Evolutionary conservation across 768 basidiomycete genomes (phyloP), one percentile per base, ranked within the genome.

Genomic region (Erythrobasidium yunnanense): DNA sequence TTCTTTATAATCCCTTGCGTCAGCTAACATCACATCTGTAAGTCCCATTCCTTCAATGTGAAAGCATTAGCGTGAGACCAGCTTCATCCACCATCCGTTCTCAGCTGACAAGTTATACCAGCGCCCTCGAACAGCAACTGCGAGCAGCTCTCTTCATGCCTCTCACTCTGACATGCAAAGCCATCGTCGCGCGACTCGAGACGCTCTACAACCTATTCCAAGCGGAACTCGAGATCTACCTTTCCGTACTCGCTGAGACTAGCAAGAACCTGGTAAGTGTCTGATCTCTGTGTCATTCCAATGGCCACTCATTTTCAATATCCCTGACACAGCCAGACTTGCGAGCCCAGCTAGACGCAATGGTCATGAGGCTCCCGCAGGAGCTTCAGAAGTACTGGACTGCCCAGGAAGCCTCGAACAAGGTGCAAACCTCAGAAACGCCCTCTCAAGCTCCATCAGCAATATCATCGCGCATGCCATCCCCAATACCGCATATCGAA

Each of bases 101-200:
- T 11, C 38, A 42, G n/a, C 38, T 42, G 38, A 42, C 11, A 42
- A 42, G n/a, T n/a, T 42, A n/a, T 42, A 5, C 20, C 60, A 63
- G 60, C n/a, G 60, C 60, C 23, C 20, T 51, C 23, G 45, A 63
- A 25, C 60, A 63, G 30, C 33, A 50, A 2, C 60, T 63, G 4
- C 60, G 60, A 4, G 60, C 60, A 32, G 60, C 60, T 18, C 30
- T 63, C 20, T 63, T 63, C 49, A 63, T 63, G 60, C 60, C 60
- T 15, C 47, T 63, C 20, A 49, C 60, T 30, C 23, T 63, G 46
- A 35, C 60, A 6, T 30, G 33, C 42, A 63, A 63, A 25, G 60
- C 47, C 25, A 6, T 63, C 22, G 32, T 63, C 4, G 60, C 60
- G 8, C 46, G 60, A 8, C 18, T 63, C 4, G 27, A 51, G 22